Base-by-base conservation (phyloP, 495 filamentous ascomycete species). In the Hypoxylon cercidicola region DNA sequence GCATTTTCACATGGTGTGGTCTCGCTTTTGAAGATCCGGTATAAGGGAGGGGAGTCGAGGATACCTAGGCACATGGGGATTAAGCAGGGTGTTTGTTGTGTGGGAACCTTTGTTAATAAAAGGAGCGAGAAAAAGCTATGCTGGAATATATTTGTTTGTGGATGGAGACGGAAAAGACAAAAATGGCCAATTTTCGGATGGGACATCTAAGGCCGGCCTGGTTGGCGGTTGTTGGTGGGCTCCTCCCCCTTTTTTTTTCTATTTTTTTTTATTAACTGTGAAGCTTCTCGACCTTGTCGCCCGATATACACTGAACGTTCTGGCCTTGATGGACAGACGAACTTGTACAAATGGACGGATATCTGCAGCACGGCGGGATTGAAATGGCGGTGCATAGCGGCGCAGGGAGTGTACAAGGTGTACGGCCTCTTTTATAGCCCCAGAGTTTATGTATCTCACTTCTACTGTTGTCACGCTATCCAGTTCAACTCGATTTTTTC, bases 341-440 rank as follows among this genome's bases (percentile, higher is more conserved):
- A 71, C 65, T 71, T 74, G 68, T 74, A 74, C 71, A 68, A 68
- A 74, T 74, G 71, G 63, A 68, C 61, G 65, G 65, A 64, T 72
- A 65, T 69, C 61, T 72, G 71, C 55, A 68, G 71, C 64, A 71
- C 55, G 71, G 60, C 57, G 64, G 71, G 59, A 65, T 68, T 62
- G 71, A 69, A 69, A 71, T 54, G 75, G 78, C 75, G 78, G 82
- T 82, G 82, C 80, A 82, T 81, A 85, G 81, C 84, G 85, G n/a
- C n/a, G n/a, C 81, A 82, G 76, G 84, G 83, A 84, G 84, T 83
- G 81, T 80, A 79, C 79, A 78, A 84, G 82, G 82, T 84, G 71
- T 83, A 80, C 39, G 80, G 83, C 82, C 80, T 80, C 81, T 75
- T 81, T 81, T 79, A 58, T 70, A 54, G 53, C 55, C 53, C 66